A percentile compares a stretch with the other conserved stretches of the same genome.
These are phyloP conservation scores for Fennellomyces sp. DNA, from an alignment of 371 early-diverging fungal genomes.

Conservation along the genomic window DNA sequence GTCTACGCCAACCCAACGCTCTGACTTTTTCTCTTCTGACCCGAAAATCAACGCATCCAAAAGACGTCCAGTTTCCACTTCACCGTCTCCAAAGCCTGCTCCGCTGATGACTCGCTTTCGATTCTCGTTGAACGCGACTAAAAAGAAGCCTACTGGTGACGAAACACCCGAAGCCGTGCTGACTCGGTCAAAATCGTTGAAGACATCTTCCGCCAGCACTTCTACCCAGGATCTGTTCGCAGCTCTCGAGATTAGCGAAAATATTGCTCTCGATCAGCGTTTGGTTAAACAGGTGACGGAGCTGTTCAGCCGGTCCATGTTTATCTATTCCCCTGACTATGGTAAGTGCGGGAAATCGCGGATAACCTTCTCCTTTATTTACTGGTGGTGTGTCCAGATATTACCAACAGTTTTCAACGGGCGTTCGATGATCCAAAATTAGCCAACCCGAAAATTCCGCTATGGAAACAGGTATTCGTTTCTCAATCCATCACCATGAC, in stretches of 20 bases:
- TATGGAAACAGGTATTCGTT: slow-evolving; percentile 41
- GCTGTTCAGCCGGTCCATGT: slow-evolving; percentile 64
- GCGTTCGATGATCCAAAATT: slow-evolving; percentile 17
- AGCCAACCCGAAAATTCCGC: slow-evolving; percentile 9
- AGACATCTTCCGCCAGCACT: slow-evolving; percentile 11
- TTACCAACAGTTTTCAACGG: not conserved
- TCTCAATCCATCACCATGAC: too few species aligned
- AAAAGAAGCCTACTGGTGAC: slow-evolving; percentile 14
- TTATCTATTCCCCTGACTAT: slow-evolving; percentile 65
- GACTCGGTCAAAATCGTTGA: not conserved
- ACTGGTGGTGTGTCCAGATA: not conserved
- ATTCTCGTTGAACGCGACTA: slow-evolving; percentile 14
- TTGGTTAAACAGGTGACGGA: slow-evolving; percentile 65
- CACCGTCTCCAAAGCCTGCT: slow-evolving; percentile 20
- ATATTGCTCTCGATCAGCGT: slow-evolving; percentile 56
- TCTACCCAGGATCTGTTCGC: slow-evolving; percentile 14
- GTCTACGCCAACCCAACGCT: not conserved
- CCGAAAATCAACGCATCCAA: not conserved
- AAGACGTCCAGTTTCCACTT: not conserved
- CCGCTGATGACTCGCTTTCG: slow-evolving; percentile 32
- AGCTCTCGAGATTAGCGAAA: slow-evolving; percentile 29
- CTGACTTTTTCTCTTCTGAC: not conserved
- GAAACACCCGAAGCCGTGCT: not conserved
- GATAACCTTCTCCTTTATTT: too few species aligned
- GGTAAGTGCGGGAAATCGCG: too few species aligned